Evolutionary conservation across 1,139 yeast species (phyloP), one percentile per base, ranked within the genome.

Genomic region (Pichia sp.): DNA sequence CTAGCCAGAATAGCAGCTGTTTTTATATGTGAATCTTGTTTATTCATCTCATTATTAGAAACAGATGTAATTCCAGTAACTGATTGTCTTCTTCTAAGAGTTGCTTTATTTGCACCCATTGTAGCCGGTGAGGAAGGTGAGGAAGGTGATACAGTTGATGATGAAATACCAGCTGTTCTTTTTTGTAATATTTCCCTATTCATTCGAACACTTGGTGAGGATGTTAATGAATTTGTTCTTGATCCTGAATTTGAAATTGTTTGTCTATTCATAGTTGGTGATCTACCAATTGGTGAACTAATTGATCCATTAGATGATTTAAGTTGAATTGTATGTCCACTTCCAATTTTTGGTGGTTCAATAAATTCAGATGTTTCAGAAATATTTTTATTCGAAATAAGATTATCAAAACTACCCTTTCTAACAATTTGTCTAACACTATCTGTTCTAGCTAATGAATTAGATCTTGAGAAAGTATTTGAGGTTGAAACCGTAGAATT

Each of bases 1-100:
- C 35, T 43, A 8, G 60, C 53, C 13, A 51, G 47, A n/a, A n/a
- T n/a, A 10, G 51, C 27, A 3, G 60, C 57, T 6, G 40, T 33
- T 24, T 34, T 46, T 3, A 40, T 46, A 29, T 46, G 50, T 8
- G 33, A 28, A n/a, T 30, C 23, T 3, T 39, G 31, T 5, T 14
- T 26, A 5, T 27, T 14, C 13, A 26, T 26, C 18, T 20, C 13
- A 16, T 29, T 22, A 19, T 18, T 22, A n/a, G 18, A 19, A 4
- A 29, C 22, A 7, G 32, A 29, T 19, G 18, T 9, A 6, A 13
- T 26, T 5, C 40, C 42, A 15, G 24, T 42, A 4, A 35, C n/a
- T 3, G 41, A 19, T 24, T 19, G 25, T 40, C 38, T 43, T 18
- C 42, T 37, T 30, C 28, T 24, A 9, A 40, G 8, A 21, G 40